Conservation (phyloP, 768 basidiomycete species). For the Galerina marginata region DNA sequence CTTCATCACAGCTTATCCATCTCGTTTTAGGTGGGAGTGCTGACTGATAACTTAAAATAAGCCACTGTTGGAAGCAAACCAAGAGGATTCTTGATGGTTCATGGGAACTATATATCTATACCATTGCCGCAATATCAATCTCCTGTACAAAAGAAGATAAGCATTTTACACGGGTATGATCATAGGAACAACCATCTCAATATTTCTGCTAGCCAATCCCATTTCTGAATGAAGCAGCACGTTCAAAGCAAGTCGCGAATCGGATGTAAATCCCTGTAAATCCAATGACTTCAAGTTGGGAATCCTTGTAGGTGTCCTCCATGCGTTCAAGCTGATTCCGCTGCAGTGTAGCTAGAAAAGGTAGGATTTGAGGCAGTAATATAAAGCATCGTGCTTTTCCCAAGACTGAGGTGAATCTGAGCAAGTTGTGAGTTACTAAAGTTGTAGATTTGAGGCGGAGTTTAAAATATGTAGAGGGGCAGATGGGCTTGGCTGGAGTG, state of each 20-base stretch:
- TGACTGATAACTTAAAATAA: constrained; percentile 8
- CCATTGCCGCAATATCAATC: too few species aligned
- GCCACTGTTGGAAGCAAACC: neutral
- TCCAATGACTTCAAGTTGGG: too few species aligned
- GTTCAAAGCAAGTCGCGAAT: neutral
- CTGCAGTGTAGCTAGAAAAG: neutral
- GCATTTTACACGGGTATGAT: neutral
- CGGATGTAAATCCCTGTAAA: neutral
- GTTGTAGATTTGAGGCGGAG: too few species aligned
- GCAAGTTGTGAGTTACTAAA: too few species aligned
- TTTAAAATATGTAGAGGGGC: too few species aligned
- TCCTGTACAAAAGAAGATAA: neutral
- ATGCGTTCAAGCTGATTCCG: neutral
- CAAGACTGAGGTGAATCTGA: too few species aligned
- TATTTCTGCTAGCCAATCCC: neutral
- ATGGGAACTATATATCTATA: constrained; percentile 5
- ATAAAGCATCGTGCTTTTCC: too few species aligned
- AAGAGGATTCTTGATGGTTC: constrained; percentile 1
- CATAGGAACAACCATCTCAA: neutral
- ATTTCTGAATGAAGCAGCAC: neutral
- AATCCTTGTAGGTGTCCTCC: neutral
- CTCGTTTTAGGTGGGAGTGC: neutral
- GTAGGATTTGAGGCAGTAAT: neutral
- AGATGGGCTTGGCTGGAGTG: too few species aligned
- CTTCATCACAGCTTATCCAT: constrained; percentile 3